Base-by-base conservation (phyloP, 768 basidiomycete species). In the Postia placenta region DNA sequence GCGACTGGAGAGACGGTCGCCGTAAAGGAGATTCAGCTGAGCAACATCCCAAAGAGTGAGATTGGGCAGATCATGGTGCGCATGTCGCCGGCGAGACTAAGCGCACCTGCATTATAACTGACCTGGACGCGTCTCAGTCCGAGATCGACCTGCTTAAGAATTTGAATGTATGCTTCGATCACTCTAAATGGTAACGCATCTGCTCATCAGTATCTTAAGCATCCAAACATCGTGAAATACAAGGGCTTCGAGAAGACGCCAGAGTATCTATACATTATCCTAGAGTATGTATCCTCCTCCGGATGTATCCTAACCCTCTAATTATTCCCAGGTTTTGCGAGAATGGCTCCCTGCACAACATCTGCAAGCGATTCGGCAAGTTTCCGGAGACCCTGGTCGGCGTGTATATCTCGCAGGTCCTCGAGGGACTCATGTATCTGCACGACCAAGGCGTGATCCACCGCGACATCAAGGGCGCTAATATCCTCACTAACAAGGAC, bases 371-470 rank as follows among this genome's bases (percentile, higher is more conserved):
- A 42, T 99, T 98, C 61, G 96, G 96, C 56, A 97, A 98, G 73
- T 98, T 99, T 63, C 96, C 96, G 0, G 96, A 99, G 66, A 88
- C 81, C 57, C 82, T 99, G 17, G 95, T 98, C 23, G 93, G 90
- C 0, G 90, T 97, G 14, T 98, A 97, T 70, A 91, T 97, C 58
- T 90, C 88, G 38, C 96, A 99, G 68, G 91, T 97, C 20, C 76
- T 99, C 25, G 89, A 95, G 60, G 96, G 96, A 1, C 76, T 99
- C 27, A 85, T 94, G 42, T 99, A 99, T 64, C 81, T 99, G 17
- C 96, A 99, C 62, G 95, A 98, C 57, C 95, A 98, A 72, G 96
- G 96, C 74, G 96, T 99, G 53, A 97, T 99, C 58, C 96, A 99
- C 65, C 79, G 96, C 26, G 96, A 99, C 60, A 98, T 99, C 73